phyloP scores from a whole-genome alignment of 345 rosid genomes.

The Citrus australasica region DNA sequence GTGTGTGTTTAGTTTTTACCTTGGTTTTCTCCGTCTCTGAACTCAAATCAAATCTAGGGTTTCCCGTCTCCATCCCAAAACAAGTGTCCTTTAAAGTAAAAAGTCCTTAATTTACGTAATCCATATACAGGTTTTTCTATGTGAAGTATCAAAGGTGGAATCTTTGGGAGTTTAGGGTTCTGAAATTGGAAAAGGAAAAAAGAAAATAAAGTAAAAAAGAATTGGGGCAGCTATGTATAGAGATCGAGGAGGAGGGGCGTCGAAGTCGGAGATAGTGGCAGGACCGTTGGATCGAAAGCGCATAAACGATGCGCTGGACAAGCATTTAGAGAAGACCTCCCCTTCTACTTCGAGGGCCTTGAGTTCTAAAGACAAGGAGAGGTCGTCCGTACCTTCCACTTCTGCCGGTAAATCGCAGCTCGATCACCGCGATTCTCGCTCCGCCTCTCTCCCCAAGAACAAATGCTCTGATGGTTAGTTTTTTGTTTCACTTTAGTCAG shows the following conservation, averaged over 20 bases:
- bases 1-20: slow-evolving; percentile 17
- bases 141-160: neutral
- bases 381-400: slow-evolving; percentile 65
- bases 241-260: slow-evolving; percentile 65
- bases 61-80: neutral
- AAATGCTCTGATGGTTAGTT: slow-evolving; percentile 65
- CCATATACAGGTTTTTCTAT: neutral
- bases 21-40: slow-evolving; percentile 40
- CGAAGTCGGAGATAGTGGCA: slow-evolving; percentile 74
- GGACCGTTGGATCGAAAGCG: slow-evolving; percentile 79
- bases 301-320: slow-evolving; percentile 85
- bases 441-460: slow-evolving; percentile 46
- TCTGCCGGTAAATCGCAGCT: slow-evolving; percentile 69
- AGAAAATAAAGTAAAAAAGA: neutral
- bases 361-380: slow-evolving; percentile 56
- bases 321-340: slow-evolving; percentile 85
- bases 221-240: slow-evolving; percentile 48
- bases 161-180: neutral
- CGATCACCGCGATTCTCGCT: slow-evolving; percentile 55
- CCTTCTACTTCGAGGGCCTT: slow-evolving; percentile 77
- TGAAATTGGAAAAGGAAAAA: neutral
- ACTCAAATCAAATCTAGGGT: slow-evolving; percentile 2
- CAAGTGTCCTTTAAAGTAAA: neutral
- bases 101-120: neutral
- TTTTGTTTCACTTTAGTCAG: neutral